Percentiles rank a stretch among this genome's conserved stretches.
Evolutionary conservation across 2,329 filamentous ascomycete species (phyloP).

Genomic region (Pseudogymnoascus sp.): DNA sequence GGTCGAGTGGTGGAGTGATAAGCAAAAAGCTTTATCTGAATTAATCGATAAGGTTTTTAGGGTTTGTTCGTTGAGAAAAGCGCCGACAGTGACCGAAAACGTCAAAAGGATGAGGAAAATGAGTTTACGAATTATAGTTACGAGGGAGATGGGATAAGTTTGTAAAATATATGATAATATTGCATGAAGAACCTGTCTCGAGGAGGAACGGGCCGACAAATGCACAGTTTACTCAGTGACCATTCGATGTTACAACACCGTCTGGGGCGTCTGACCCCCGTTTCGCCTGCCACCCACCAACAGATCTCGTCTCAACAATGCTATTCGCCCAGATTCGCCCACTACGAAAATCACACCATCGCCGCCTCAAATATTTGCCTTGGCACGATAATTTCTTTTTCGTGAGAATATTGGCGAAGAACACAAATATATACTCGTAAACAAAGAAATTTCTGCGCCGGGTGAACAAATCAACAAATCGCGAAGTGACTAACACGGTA

Average conservation of each 20-base stretch:
- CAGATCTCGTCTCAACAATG: background rate
- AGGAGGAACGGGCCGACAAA: background rate
- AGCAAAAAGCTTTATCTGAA: slow-evolving; percentile 9
- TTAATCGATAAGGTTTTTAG: slow-evolving; percentile 9
- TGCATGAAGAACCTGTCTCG: background rate
- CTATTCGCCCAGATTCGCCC: background rate
- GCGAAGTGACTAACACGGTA: background rate
- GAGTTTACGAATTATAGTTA: background rate
- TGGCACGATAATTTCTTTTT: slow-evolving; percentile 9
- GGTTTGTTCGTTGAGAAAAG: slow-evolving; percentile 6
- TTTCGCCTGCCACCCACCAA: background rate
- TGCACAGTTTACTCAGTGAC: background rate
- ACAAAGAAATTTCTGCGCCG: background rate
- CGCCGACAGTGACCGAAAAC: background rate
- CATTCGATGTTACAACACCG: background rate
- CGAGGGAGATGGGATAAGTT: background rate
- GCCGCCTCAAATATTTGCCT: background rate
- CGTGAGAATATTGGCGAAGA: background rate
- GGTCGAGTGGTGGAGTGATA: slow-evolving; percentile 1
- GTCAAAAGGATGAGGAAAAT: background rate
- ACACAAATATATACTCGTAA: background rate
- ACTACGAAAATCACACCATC: slow-evolving; percentile 6
- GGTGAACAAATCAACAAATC: background rate
- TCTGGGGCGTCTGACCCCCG: slow-evolving; percentile 1
- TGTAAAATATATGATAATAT: background rate